A percentile compares a stretch with the other conserved stretches of the same genome.
Evolutionary conservation across 1,139 yeast species (phyloP).

Genomic region (Hansenula lynferdii): DNA sequence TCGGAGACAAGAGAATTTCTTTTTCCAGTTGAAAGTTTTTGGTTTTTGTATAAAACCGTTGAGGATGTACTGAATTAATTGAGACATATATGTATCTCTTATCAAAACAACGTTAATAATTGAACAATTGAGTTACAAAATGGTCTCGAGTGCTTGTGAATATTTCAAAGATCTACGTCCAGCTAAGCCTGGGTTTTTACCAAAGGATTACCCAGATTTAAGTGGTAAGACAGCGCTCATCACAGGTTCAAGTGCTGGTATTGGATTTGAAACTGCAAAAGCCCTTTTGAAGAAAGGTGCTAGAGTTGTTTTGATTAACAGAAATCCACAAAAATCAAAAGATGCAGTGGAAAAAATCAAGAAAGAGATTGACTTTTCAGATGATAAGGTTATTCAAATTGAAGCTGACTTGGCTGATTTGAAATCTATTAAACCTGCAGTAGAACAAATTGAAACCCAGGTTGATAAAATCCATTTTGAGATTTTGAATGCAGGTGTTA

Average conservation of each 20-base stretch:
- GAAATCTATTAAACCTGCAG: constrained; percentile 37
- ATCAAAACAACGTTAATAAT: too few relatives aligned
- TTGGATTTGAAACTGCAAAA: constrained; percentile 38
- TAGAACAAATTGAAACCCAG: constrained; percentile 26
- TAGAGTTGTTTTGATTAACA: constrained; percentile 36
- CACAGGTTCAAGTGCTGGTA: constrained; percentile 43
- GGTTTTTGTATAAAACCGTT: too few relatives aligned
- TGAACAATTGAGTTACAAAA: too few relatives aligned
- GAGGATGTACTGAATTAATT: too few relatives aligned
- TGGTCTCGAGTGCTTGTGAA: neutral
- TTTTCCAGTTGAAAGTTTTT: too few relatives aligned
- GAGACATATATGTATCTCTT: too few relatives aligned
- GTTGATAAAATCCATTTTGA: constrained; percentile 35
- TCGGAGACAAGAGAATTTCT: too few relatives aligned
- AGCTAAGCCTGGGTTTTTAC: constrained; percentile 27
- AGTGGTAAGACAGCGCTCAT: constrained; percentile 36
- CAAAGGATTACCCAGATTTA: constrained; percentile 39
- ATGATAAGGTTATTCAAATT: constrained; percentile 22
- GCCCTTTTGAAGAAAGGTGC: constrained; percentile 38
- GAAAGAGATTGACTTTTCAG: constrained; percentile 14
- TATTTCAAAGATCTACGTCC: constrained; percentile 9
- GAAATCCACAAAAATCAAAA: constrained; percentile 32
- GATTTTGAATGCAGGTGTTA: constrained; percentile 50
- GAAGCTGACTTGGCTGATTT: constrained; percentile 42
- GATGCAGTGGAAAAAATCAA: constrained; percentile 29